These are phyloP conservation scores for Fusarium sp. DNA, from an alignment of 2,329 filamentous ascomycete genomes.

Conservation along the genomic window DNA sequence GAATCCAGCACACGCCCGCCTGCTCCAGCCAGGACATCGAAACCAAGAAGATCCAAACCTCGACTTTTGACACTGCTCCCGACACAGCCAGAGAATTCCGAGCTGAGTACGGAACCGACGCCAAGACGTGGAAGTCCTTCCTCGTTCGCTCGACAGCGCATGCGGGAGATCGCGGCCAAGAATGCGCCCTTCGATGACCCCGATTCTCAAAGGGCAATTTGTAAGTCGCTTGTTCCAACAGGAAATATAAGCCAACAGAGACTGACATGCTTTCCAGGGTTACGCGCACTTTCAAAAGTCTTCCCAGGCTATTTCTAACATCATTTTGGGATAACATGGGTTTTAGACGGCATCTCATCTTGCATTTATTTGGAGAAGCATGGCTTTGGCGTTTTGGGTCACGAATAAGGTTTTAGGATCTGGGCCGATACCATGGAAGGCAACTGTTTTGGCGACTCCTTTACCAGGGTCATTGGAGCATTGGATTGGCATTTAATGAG, in stretches of 20 bases:
- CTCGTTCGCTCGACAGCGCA: slow-evolving; percentile 60
- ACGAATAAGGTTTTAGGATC: slow-evolving; percentile 29
- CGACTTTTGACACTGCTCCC: slow-evolving; percentile 54
- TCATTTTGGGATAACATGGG: slow-evolving; percentile 16
- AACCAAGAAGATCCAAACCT: slow-evolving; percentile 50
- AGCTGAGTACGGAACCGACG: slow-evolving; percentile 48
- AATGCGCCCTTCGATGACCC: slow-evolving; percentile 62
- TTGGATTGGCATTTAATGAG: slow-evolving; percentile 40
- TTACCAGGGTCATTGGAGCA: slow-evolving; percentile 33
- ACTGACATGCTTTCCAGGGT: slow-evolving; percentile 55
- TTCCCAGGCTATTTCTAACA: slow-evolving; percentile 58
- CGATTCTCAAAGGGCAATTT: slow-evolving; percentile 57
- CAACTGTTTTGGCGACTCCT: slow-evolving; percentile 30
- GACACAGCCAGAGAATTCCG: slow-evolving; percentile 56
- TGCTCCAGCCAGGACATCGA: slow-evolving; percentile 35
- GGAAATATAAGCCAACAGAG: background rate
- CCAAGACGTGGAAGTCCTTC: slow-evolving; percentile 59
- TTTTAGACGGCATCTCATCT: slow-evolving; percentile 32
- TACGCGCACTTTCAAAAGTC: slow-evolving; percentile 59
- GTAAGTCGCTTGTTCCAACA: slow-evolving; percentile 50
- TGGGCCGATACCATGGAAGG: slow-evolving; percentile 34
- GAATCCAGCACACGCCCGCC: slow-evolving; percentile 32
- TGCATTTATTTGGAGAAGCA: slow-evolving; percentile 42
- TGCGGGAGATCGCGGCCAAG: slow-evolving; percentile 60
- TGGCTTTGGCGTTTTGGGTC: slow-evolving; percentile 51